Evolutionary conservation across 495 filamentous ascomycete genomes (phyloP).

Genomic region (Xylaria bambusicola): DNA sequence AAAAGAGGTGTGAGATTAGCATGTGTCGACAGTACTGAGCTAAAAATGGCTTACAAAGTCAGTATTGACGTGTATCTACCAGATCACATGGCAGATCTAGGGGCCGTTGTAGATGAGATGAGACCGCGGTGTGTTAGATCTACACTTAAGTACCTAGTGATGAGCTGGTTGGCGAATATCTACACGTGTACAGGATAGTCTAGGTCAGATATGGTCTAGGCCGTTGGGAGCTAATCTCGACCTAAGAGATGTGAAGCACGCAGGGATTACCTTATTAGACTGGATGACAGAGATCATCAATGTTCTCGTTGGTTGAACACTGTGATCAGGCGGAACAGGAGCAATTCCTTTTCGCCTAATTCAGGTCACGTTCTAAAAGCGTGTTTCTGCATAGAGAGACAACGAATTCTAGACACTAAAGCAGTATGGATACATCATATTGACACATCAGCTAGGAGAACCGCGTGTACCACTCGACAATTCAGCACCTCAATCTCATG

Average conservation of each 20-base stretch:
- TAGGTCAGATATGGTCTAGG: background rate
- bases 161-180: conserved; percentile 1
- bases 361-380: background rate
- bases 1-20: background rate
- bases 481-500: background rate
- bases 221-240: conserved; percentile 9
- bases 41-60: background rate
- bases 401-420: background rate
- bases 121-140: too few relatives aligned
- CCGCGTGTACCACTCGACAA: background rate
- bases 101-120: too few relatives aligned
- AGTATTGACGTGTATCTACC: conserved; percentile 8
- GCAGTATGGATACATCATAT: conserved; percentile 2
- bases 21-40: background rate
- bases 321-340: background rate
- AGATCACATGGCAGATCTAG: background rate
- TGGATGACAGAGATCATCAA: background rate
- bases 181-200: background rate
- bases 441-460: background rate
- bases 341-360: background rate
- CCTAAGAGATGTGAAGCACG: conserved; percentile 8
- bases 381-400: background rate
- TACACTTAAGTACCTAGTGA: too few relatives aligned
- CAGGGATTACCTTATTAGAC: conserved; percentile 1
- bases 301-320: too few relatives aligned